A percentile compares a stretch with the other conserved stretches of the same genome.
Evolutionary conservation across 768 basidiomycete species (phyloP).

Genomic region (Leccinum rimulosum): DNA sequence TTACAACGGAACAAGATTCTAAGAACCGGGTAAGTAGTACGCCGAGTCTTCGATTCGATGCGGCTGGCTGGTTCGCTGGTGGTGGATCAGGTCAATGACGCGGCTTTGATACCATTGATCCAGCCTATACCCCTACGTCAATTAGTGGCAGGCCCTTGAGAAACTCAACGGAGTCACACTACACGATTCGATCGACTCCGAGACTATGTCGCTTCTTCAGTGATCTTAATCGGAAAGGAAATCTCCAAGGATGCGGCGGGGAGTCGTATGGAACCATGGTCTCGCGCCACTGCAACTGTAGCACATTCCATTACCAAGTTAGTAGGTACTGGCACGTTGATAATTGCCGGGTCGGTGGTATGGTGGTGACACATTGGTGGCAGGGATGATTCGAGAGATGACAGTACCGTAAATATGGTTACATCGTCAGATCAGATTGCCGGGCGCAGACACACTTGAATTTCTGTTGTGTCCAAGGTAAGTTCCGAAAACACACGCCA

Average conservation of each 20-base stretch:
- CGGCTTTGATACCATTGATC: not conserved
- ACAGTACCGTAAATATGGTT: not conserved
- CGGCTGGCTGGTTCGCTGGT: not conserved
- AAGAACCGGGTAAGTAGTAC: not conserved
- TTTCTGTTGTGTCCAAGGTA: not conserved
- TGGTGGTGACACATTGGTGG: conserved; percentile 1
- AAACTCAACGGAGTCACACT: not conserved
- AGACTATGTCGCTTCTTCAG: not conserved
- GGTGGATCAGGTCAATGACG: not conserved
- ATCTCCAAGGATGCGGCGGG: not conserved
- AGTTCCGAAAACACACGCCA: not conserved
- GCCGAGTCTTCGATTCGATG: not conserved
- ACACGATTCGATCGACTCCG: not conserved
- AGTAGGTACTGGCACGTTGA: not conserved
- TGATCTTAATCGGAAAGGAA: not conserved
- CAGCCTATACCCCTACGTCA: not conserved
- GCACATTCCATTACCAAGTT: not conserved
- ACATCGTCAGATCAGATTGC: conserved; percentile 14
- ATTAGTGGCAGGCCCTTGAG: not conserved
- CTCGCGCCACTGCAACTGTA: not conserved
- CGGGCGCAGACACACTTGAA: conserved; percentile 9
- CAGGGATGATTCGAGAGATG: conserved; percentile 2
- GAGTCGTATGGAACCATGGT: not conserved
- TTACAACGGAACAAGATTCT: not conserved
- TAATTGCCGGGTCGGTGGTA: not conserved